Evolutionary conservation across 305 asterid species (phyloP).

Genomic region (Andrographis paniculata): DNA sequence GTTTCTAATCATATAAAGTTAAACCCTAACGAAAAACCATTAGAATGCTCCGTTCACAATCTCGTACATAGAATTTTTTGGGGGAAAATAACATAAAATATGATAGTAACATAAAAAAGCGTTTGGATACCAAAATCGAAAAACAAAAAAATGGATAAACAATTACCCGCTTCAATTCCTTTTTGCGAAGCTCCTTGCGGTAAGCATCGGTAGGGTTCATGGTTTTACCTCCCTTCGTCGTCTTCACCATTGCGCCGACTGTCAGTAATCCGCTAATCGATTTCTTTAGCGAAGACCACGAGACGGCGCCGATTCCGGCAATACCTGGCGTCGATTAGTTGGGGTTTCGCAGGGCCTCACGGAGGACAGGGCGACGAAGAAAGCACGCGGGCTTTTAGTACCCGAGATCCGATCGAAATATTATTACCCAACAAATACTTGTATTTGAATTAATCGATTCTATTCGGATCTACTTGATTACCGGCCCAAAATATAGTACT

Average conservation of each 20-base stretch:
- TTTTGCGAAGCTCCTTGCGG: conserved; percentile 84
- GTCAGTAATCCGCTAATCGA: conserved; percentile 6
- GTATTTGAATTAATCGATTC: too few relatives aligned
- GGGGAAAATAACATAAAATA: too few relatives aligned
- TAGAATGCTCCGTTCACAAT: too few relatives aligned
- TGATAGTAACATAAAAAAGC: neutral
- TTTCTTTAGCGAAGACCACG: conserved; percentile 1
- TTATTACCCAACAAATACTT: too few relatives aligned
- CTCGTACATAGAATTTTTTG: neutral
- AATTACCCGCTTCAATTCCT: conserved; percentile 83
- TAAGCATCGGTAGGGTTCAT: conserved; percentile 99
- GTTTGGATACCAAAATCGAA: neutral
- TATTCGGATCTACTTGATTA: too few relatives aligned
- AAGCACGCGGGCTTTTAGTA: too few relatives aligned
- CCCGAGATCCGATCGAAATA: neutral
- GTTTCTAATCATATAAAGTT: too few relatives aligned
- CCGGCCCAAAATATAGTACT: too few relatives aligned
- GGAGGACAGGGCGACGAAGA: neutral
- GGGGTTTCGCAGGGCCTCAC: neutral
- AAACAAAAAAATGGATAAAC: neutral
- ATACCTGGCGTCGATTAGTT: neutral
- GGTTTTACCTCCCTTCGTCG: conserved; percentile 97
- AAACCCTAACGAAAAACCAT: neutral
- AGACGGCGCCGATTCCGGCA: conserved; percentile 10
- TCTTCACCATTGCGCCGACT: conserved; percentile 62